Percentiles rank a stretch among this genome's conserved stretches.
phyloP scores from a whole-genome alignment of 2,329 filamentous ascomycete species.

The Parasarocladium wereldwijsianum region DNA sequence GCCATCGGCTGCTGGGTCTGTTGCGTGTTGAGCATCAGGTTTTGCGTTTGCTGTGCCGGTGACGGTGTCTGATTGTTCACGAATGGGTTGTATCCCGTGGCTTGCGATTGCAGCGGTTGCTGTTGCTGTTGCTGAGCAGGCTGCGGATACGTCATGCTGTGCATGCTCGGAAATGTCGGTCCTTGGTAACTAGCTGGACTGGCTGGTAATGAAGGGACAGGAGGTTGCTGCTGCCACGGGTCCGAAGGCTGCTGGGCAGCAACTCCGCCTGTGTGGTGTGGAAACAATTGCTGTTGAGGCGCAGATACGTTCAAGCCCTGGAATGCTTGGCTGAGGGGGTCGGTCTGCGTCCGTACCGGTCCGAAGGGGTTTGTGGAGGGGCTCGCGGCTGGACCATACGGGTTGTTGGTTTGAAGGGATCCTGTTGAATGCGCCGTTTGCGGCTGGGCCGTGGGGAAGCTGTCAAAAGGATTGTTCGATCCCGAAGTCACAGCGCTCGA shows the following conservation, averaged over 20 bases:
- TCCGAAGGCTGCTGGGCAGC: conserved; percentile 24
- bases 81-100: conserved; percentile 38
- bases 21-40: conserved; percentile 24
- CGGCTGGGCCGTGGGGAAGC: conserved; percentile 35
- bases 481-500: conserved; percentile 17
- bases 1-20: conserved; percentile 17
- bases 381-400: conserved; percentile 19
- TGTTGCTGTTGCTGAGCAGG: conserved; percentile 14
- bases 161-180: conserved; percentile 23
- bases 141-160: conserved; percentile 27
- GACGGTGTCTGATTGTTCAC: conserved; percentile 15
- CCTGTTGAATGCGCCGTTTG: conserved; percentile 53
- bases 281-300: conserved; percentile 47
- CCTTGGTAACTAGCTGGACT: too few species aligned
- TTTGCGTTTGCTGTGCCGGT: conserved; percentile 9
- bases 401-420: conserved; percentile 41
- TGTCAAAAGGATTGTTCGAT: conserved; percentile 59
- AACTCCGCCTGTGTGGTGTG: conserved; percentile 57
- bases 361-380: conserved; percentile 59
- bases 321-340: conserved; percentile 51
- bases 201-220: too few species aligned
- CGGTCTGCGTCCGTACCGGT: conserved; percentile 22
- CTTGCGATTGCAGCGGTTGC: conserved; percentile 19
- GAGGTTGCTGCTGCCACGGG: too few species aligned
- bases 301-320: conserved; percentile 56